Evolutionary conservation across 441 rosid genomes (phyloP), one percentile per base, ranked within the genome.

Genomic region (Euphorbia schlechtendalii): DNA sequence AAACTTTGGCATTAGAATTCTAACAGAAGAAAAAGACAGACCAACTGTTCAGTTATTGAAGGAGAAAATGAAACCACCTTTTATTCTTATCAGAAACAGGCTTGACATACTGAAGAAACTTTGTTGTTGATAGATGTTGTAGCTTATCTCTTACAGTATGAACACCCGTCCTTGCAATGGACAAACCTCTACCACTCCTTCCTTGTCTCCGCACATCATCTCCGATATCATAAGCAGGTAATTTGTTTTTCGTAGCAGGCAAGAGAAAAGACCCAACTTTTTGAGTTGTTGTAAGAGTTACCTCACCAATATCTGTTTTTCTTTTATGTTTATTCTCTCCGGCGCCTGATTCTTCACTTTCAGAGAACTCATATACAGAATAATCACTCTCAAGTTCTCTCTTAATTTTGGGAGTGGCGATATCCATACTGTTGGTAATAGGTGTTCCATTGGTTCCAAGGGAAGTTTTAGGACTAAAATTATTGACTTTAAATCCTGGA

Each of bases 281-380:
- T 53, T 82, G 86, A 76, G 79, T 62, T 56, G 82, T 68, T 63
- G 71, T 68, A 51, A 71, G 67, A 63, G 73, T 56, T 54, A 78
- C 73, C 72, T 90, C 90, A 54, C 80, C 75, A 77, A 74, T 71
- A 46, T 81, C 81, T 60, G 71, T 67, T 73, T 76, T 85, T 64
- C 80, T 93, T 71, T 84, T 87, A 54, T 76, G 65, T 78, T 80
- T 87, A 73, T 71, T 85, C 59, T 88, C 96, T 62, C 90, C 88
- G 73, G 88, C 90, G 40, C 89, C 95, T 1, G 96, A 86, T 74
- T 95, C 98, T 72, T 95, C 98, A 74, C 92, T 88, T 73, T 91
- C 96, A 71, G 92, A 85, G 56, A 88, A 81, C 70, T 82, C 89
- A 54, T 81, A 82, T 14, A 92, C 87, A 46, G 99, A 93, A 48